Conservation (phyloP, 345 rosid species). For the Schrenkiella parvula region DNA sequence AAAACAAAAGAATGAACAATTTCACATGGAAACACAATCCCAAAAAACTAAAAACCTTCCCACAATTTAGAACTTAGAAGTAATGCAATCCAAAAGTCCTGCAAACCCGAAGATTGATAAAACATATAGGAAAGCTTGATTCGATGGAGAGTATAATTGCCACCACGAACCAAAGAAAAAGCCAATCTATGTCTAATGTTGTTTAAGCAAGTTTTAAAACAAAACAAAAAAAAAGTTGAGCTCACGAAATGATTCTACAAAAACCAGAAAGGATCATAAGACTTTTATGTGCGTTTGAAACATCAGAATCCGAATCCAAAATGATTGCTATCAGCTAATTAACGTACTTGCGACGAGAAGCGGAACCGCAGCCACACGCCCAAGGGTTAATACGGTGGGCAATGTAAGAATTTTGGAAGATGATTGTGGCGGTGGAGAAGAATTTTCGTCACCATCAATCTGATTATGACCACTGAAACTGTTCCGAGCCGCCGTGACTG, state of each 20-base stretch:
- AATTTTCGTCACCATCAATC: not conserved
- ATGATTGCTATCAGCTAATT: not conserved
- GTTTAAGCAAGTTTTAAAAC: not conserved
- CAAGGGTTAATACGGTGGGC: constrained; percentile 87
- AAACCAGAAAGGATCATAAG: not conserved
- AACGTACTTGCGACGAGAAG: constrained; percentile 66
- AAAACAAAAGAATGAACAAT: constrained; percentile 6
- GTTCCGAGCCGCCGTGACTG: constrained; percentile 25
- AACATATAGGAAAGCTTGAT: not conserved
- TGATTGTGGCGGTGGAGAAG: constrained; percentile 33
- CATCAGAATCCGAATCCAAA: not conserved
- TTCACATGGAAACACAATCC: not conserved
- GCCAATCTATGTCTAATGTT: not conserved
- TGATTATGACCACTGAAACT: constrained; percentile 15
- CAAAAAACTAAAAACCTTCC: not conserved
- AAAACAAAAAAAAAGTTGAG: not conserved
- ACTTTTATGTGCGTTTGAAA: no score
- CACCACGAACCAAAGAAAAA: not conserved
- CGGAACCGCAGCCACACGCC: constrained; percentile 91
- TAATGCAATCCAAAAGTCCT: not conserved
- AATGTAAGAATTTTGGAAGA: constrained; percentile 65
- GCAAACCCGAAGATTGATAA: not conserved
- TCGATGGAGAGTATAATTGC: not conserved
- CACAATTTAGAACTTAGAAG: not conserved
- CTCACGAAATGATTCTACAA: not conserved